Evolutionary conservation across 2,329 filamentous ascomycete species (phyloP).

Genomic region (Alternaria sp.): DNA sequence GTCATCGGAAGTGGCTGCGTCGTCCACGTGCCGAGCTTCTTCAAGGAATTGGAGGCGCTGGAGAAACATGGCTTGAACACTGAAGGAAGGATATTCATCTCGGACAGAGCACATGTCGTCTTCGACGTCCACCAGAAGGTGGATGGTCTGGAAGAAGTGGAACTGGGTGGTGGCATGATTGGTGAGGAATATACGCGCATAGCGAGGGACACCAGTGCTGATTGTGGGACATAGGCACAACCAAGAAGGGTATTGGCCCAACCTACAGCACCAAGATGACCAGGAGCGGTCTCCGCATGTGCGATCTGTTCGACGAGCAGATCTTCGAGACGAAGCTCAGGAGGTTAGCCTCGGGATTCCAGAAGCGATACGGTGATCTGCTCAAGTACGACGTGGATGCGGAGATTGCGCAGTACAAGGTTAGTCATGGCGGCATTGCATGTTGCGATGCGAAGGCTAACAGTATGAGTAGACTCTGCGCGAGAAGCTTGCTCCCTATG

Average conservation of each 20-base stretch:
- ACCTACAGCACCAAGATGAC: conserved; percentile 70
- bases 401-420: conserved; percentile 70
- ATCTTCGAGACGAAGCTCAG: conserved; percentile 73
- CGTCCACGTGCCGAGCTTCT: conserved; percentile 73
- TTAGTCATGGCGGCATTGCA: conserved; percentile 29
- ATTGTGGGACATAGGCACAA: conserved; percentile 57
- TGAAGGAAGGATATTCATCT: conserved; percentile 68
- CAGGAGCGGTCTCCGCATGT: conserved; percentile 71
- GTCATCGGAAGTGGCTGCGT: conserved; percentile 73
- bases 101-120: conserved; percentile 69
- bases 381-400: conserved; percentile 73
- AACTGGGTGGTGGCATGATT: conserved; percentile 58
- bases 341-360: conserved; percentile 67
- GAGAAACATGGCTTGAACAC: conserved; percentile 68
- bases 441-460: not conserved
- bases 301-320: conserved; percentile 72
- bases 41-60: conserved; percentile 69
- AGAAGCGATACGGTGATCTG: conserved; percentile 73
- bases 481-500: conserved; percentile 64
- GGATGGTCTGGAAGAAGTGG: conserved; percentile 71
- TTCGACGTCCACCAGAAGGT: conserved; percentile 72
- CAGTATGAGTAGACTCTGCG: conserved; percentile 57
- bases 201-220: conserved; percentile 19
- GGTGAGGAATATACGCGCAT: conserved; percentile 29
- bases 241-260: conserved; percentile 63